These are phyloP conservation scores for Amanita thiersii DNA, from an alignment of 768 basidiomycete species.

Conservation along the genomic window DNA sequence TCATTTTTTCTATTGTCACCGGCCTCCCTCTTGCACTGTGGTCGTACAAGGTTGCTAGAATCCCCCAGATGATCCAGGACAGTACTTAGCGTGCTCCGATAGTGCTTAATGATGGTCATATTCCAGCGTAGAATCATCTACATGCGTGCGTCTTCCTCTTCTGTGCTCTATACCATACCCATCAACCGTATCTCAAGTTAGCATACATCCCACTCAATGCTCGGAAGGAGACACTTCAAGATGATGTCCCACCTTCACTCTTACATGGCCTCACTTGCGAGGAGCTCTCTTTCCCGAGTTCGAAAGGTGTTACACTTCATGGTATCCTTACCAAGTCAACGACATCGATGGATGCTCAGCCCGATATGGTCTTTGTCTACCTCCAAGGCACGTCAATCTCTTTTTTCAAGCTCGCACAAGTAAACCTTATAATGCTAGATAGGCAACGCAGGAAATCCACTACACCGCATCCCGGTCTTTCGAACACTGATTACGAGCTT, in stretches of 20 bases:
- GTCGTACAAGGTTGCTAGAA: neutral
- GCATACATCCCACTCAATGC: conserved; percentile 32
- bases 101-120: conserved; percentile 39
- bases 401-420: neutral
- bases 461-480: conserved; percentile 37
- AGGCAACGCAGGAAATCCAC: conserved; percentile 46
- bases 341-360: neutral
- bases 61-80: too few species aligned
- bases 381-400: conserved; percentile 15
- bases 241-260: conserved; percentile 10
- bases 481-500: conserved; percentile 17
- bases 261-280: conserved; percentile 12
- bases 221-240: conserved; percentile 23
- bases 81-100: neutral
- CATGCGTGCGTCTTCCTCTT: conserved; percentile 23
- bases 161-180: neutral
- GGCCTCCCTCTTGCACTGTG: neutral
- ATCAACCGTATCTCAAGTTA: neutral
- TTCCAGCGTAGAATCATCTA: conserved; percentile 46
- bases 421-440: conserved; percentile 18
- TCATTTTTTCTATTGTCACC: neutral
- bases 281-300: conserved; percentile 12
- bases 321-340: conserved; percentile 11
- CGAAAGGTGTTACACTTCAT: conserved; percentile 7
- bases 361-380: conserved; percentile 14